Percentiles rank a stretch among this genome's conserved stretches.
Evolutionary conservation across 768 basidiomycete genomes (phyloP).

Genomic region (Lentinula edodes): DNA sequence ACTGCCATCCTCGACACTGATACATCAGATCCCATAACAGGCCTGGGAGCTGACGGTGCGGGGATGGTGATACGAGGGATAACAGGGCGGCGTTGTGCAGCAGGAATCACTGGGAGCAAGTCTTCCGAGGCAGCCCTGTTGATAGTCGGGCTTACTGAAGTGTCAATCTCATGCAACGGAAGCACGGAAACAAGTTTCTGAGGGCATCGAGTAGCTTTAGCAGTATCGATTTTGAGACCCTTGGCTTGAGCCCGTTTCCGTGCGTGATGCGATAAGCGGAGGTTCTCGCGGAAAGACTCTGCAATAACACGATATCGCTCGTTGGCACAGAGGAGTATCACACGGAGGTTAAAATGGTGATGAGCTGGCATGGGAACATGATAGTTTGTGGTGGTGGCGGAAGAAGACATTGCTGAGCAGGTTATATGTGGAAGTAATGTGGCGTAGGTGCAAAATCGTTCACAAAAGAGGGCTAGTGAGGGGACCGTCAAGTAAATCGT

Average conservation of each 20-base stretch:
- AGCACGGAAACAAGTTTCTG: slow-evolving; percentile 30
- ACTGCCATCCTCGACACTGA: background rate
- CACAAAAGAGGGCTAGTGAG: background rate
- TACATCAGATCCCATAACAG: background rate
- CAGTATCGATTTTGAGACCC: slow-evolving; percentile 40
- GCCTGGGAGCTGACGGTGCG: background rate
- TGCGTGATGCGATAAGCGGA: slow-evolving; percentile 39
- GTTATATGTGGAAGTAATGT: background rate
- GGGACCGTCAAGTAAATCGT: slow-evolving; percentile 1
- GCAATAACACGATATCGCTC: slow-evolving; percentile 33
- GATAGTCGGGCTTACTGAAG: slow-evolving; percentile 13
- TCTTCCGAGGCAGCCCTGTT: slow-evolving; percentile 8
- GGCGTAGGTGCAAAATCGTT: background rate
- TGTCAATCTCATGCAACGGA: slow-evolving; percentile 33
- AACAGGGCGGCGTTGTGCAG: background rate
- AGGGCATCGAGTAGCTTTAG: slow-evolving; percentile 34
- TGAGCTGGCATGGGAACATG: slow-evolving; percentile 16
- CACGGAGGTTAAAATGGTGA: slow-evolving; percentile 30
- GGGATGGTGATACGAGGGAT: slow-evolving; percentile 4
- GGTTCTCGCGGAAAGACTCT: slow-evolving; percentile 26
- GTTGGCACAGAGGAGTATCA: slow-evolving; percentile 39
- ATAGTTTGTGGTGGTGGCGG: slow-evolving; percentile 1
- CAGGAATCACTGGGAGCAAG: slow-evolving; percentile 11
- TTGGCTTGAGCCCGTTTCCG: slow-evolving; percentile 37
- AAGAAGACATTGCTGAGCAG: slow-evolving; percentile 1